Conservation (phyloP, 129 eudicot species). For the Tanacetum coccineum region DNA sequence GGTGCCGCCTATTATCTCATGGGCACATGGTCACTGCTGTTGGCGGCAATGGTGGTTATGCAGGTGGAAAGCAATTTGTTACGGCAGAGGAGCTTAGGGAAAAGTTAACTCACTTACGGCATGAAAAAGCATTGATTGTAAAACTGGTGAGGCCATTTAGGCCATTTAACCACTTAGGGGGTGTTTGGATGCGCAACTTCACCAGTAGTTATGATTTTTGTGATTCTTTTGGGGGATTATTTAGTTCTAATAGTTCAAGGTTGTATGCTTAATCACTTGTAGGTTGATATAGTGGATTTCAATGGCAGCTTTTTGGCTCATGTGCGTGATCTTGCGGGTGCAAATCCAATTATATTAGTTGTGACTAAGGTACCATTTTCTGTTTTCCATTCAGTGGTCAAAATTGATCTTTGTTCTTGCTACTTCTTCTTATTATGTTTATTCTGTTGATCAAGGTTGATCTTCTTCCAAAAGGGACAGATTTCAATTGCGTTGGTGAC, state of each 20-base stretch:
- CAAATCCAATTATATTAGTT: slow-evolving; percentile 94
- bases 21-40: slow-evolving; percentile 99
- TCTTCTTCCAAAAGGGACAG: slow-evolving; percentile 99
- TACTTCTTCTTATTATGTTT: slow-evolving; percentile 1
- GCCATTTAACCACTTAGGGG: slow-evolving; percentile 4
- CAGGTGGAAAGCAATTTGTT: slow-evolving; percentile 97
- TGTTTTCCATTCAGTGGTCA: slow-evolving; percentile 1
- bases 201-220: not conserved
- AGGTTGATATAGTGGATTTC: slow-evolving; percentile 99
- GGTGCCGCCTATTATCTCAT: slow-evolving; percentile 88
- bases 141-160: slow-evolving; percentile 65
- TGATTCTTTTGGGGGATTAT: not conserved
- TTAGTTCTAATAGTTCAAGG: slow-evolving; percentile 14
- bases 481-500: slow-evolving; percentile 92
- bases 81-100: slow-evolving; percentile 96
- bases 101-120: slow-evolving; percentile 82
- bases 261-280: slow-evolving; percentile 22
- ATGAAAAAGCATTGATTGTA: slow-evolving; percentile 79
- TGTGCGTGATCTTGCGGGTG: slow-evolving; percentile 91
- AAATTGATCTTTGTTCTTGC: slow-evolving; percentile 9
- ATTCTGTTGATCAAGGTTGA: slow-evolving; percentile 61
- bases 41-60: slow-evolving; percentile 97
- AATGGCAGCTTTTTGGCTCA: slow-evolving; percentile 96
- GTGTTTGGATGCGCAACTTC: not conserved
- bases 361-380: slow-evolving; percentile 66